Percentiles rank a stretch among this genome's conserved stretches.
phyloP scores from a whole-genome alignment of 1,284 basidiomycete genomes.

The Ganoderma multipileum region DNA sequence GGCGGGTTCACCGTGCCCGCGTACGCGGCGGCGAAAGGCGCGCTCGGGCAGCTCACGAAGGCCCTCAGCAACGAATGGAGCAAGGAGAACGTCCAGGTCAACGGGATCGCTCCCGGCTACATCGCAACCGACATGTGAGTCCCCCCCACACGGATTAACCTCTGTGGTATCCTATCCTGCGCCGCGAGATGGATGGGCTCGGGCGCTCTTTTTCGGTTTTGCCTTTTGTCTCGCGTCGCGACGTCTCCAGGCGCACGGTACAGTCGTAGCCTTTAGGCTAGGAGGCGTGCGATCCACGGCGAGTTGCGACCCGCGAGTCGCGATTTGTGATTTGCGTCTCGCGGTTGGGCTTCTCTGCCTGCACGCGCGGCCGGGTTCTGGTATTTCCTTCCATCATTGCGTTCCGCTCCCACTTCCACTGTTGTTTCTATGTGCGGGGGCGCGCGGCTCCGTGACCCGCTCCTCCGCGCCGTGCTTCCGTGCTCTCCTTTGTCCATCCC shows the following conservation, averaged over 20 bases:
- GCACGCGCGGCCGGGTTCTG: background rate
- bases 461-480: constrained; percentile 4
- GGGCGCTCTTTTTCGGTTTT: constrained; percentile 22
- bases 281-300: constrained; percentile 4
- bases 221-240: constrained; percentile 21
- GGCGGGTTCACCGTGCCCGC: constrained; percentile 87
- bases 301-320: background rate
- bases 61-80: constrained; percentile 81
- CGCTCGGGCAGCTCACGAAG: constrained; percentile 84
- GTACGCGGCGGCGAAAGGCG: constrained; percentile 92
- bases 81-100: constrained; percentile 88
- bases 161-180: background rate
- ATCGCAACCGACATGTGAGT: constrained; percentile 88
- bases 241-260: constrained; percentile 25
- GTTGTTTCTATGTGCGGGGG: background rate
- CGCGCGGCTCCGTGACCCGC: background rate
- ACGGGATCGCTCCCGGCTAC: constrained; percentile 92
- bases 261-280: constrained; percentile 22
- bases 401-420: background rate
- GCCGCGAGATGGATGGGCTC: background rate
- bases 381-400: background rate
- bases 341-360: constrained; percentile 1
- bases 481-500: background rate
- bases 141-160: background rate
- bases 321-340: background rate